A percentile compares a stretch with the other conserved stretches of the same genome.
Conservation (phyloP, 352 stramenopile species). For the Phytopythium boreale region DNA sequence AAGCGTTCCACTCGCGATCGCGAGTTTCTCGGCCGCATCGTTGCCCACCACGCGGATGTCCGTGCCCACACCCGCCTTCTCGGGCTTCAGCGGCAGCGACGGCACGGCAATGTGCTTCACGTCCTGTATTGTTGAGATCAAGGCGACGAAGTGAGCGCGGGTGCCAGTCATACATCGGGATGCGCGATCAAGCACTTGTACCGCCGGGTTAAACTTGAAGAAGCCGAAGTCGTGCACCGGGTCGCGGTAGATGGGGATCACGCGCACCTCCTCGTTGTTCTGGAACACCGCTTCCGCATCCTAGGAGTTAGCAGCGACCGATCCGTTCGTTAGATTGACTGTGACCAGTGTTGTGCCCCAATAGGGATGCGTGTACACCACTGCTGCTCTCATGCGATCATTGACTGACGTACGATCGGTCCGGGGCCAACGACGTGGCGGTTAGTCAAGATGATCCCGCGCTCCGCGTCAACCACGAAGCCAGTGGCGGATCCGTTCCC, state of each 20-base stretch:
- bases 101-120: constrained; percentile 84
- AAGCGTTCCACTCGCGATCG: constrained; percentile 90
- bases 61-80: constrained; percentile 87
- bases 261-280: constrained; percentile 93
- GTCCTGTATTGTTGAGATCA: constrained; percentile 31
- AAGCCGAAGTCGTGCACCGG: constrained; percentile 94
- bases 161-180: not conserved
- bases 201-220: constrained; percentile 85
- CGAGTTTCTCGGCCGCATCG: constrained; percentile 90
- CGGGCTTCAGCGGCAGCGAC: constrained; percentile 72
- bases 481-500: constrained; percentile 89
- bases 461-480: constrained; percentile 91
- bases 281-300: constrained; percentile 90
- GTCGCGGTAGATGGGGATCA: constrained; percentile 90
- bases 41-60: constrained; percentile 93
- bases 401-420: constrained; percentile 60
- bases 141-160: not conserved
- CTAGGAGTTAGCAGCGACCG: constrained; percentile 12
- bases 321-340: not conserved
- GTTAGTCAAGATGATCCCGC: constrained; percentile 92
- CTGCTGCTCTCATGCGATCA: not conserved
- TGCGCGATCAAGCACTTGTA: constrained; percentile 13
- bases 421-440: constrained; percentile 88
- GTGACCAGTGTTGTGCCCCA: no score
- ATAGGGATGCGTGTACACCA: no score